A percentile compares a stretch with the other conserved stretches of the same genome.
Evolutionary conservation across 2,329 filamentous ascomycete species (phyloP).

Genomic region (Ophidiomyces ophidiicola): DNA sequence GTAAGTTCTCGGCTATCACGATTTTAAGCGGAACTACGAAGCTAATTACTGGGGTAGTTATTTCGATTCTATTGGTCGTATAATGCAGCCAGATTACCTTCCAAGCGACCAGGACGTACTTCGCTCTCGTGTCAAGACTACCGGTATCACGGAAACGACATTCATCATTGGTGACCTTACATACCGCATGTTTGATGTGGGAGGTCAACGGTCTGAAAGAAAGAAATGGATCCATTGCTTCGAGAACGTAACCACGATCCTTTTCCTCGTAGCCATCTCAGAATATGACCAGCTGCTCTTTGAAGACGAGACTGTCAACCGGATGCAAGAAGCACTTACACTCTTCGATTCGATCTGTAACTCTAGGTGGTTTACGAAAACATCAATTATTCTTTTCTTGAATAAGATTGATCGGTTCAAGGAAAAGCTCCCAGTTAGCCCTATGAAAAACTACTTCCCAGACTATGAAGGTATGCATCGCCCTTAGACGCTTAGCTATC

Average conservation of each 20-base stretch:
- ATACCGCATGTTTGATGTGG: slow-evolving; percentile 95
- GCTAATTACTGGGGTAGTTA: slow-evolving; percentile 51
- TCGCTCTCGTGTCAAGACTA: slow-evolving; percentile 92
- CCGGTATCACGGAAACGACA: slow-evolving; percentile 90
- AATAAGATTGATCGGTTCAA: slow-evolving; percentile 68
- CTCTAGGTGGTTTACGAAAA: slow-evolving; percentile 61
- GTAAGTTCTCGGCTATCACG: slow-evolving; percentile 44
- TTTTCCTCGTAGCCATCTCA: slow-evolving; percentile 92
- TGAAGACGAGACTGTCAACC: slow-evolving; percentile 84
- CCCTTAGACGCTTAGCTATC: slow-evolving; percentile 12
- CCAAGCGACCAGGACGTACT: slow-evolving; percentile 93
- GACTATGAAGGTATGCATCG: slow-evolving; percentile 53
- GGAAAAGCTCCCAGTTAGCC: slow-evolving; percentile 60
- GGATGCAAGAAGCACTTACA: slow-evolving; percentile 60
- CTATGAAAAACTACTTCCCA: slow-evolving; percentile 65
- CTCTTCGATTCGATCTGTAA: slow-evolving; percentile 63
- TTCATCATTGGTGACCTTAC: slow-evolving; percentile 92
- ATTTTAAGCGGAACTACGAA: neutral
- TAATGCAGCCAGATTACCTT: slow-evolving; percentile 82
- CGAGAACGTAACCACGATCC: slow-evolving; percentile 92
- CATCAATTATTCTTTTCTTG: slow-evolving; percentile 59
- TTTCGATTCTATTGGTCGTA: slow-evolving; percentile 88
- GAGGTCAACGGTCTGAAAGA: slow-evolving; percentile 86
- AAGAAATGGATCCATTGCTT: slow-evolving; percentile 99
- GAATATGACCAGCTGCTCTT: slow-evolving; percentile 95